phyloP scores from a whole-genome alignment of 495 filamentous ascomycete genomes.

The Schizothecium vesticola region DNA sequence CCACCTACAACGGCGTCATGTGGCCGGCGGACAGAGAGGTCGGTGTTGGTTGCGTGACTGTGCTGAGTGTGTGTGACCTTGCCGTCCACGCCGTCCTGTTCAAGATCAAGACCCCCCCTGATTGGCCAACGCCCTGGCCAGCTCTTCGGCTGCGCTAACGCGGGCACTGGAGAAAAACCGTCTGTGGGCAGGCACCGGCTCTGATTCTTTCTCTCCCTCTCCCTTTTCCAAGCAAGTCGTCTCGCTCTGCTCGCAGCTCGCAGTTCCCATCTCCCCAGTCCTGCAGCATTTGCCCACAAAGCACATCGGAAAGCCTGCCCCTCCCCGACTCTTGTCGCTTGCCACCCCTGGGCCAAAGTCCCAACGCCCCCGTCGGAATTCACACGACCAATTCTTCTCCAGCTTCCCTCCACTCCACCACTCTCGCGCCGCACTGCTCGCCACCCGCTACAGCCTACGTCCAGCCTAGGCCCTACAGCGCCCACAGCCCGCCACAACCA shows the following conservation, averaged over 20 bases:
- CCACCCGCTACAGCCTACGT: constrained; percentile 1
- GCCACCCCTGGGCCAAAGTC: too few species aligned
- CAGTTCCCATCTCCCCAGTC: too few species aligned
- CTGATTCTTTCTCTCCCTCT: constrained; percentile 12
- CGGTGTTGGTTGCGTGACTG: constrained; percentile 12
- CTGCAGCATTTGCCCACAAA: not conserved
- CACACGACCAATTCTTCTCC: not conserved
- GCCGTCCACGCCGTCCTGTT: not conserved
- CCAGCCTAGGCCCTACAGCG: not conserved
- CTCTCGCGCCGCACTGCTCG: constrained; percentile 5
- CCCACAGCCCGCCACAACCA: not conserved
- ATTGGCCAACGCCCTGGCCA: constrained; percentile 9
- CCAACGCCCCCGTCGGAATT: not conserved
- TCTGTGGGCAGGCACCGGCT: constrained; percentile 7
- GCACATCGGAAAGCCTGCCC: not conserved
- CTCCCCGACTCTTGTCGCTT: not conserved
- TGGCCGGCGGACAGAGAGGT: constrained; percentile 6
- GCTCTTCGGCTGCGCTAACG: constrained; percentile 13
- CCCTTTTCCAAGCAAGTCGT: constrained; percentile 8
- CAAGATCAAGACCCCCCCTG: not conserved
- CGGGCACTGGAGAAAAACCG: constrained; percentile 8
- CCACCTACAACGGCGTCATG: constrained; percentile 10
- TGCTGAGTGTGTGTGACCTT: constrained; percentile 6
- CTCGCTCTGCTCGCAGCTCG: not conserved
- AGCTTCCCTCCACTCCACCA: not conserved